These are phyloP conservation scores for Aspergillus proliferans DNA, from an alignment of 2,329 filamentous ascomycete species.

Conservation along the genomic window DNA sequence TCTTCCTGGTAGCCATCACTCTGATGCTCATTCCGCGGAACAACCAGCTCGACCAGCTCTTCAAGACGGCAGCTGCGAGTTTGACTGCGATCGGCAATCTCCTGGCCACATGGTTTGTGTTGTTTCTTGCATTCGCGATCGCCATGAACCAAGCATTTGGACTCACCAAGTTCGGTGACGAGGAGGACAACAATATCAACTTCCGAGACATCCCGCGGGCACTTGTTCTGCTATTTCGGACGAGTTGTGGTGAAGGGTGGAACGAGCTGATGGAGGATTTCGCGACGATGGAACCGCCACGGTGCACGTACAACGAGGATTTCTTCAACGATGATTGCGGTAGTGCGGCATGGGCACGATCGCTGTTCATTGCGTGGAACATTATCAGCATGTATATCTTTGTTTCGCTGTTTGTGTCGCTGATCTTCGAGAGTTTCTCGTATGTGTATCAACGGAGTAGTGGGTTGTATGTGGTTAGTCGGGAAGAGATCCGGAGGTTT, in stretches of 20 bases:
- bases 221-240: constrained; percentile 84
- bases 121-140: constrained; percentile 94
- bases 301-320: constrained; percentile 64
- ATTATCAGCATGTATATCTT: constrained; percentile 99
- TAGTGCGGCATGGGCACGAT: constrained; percentile 78
- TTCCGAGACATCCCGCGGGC: constrained; percentile 92
- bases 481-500: constrained; percentile 91
- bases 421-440: constrained; percentile 99
- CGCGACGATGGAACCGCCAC: constrained; percentile 68
- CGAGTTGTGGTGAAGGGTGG: constrained; percentile 93
- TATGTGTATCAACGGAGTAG: constrained; percentile 97
- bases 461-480: constrained; percentile 80
- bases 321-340: constrained; percentile 93
- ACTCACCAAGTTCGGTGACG: constrained; percentile 73
- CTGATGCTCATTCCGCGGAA: constrained; percentile 91
- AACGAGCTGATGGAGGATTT: constrained; percentile 96
- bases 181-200: constrained; percentile 74
- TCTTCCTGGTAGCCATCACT: constrained; percentile 85
- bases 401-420: constrained; percentile 92
- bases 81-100: constrained; percentile 84
- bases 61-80: constrained; percentile 96
- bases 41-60: constrained; percentile 93
- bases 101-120: constrained; percentile 91
- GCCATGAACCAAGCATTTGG: constrained; percentile 94
- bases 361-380: constrained; percentile 94